Evolutionary conservation across 306 rosid species (phyloP), one percentile per base, ranked within the genome.

Genomic region (Crataegus laevigata): DNA sequence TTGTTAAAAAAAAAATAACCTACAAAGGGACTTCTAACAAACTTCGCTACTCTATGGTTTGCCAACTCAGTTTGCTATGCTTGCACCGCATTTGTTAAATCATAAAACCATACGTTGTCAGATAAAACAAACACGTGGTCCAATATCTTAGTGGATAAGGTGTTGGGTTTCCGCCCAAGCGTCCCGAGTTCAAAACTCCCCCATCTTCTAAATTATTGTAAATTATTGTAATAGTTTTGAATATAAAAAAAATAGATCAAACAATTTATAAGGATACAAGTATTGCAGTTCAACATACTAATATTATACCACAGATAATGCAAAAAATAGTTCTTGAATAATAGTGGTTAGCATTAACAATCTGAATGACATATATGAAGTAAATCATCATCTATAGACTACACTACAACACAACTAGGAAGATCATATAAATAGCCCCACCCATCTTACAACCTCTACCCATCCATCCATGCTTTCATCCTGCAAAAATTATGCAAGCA

Each of bases 401-500:
- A 80, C 54, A 79, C 89, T 88, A 81, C 78, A 84, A 68, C 63
- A 71, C 72, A 43, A 68, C 75, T 58, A 59, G 67, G 60, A 47
- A 71, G 75, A 73, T 29, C 78, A 77, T 21, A 81, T 63, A 78
- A 59, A 75, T 36, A 81, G 36, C 36, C 42, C 64, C 26, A 57
- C 66, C 73, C 82, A 29, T 52, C 79, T 74, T 75, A 75, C 84
- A 85, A 73, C 79, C 71, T 42, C 78, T 47, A 81, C 58, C 65
- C 69, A 78, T 85, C 85, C 88, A 47, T 47, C 52, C 60, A 54
- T 21, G 25, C 60, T 54, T 82, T 90, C 87, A 78, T 78, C 52
- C 76, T 51, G 71, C 66, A 84, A 60, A 86, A 73, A 86, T 72
- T 75, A 85, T 79, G 87, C 83, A 82, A 82, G 92, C 88, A 84